Evolutionary conservation across 2,329 filamentous ascomycete species (phyloP), one percentile per base, ranked within the genome.

Genomic region (Diaporthe velutina): DNA sequence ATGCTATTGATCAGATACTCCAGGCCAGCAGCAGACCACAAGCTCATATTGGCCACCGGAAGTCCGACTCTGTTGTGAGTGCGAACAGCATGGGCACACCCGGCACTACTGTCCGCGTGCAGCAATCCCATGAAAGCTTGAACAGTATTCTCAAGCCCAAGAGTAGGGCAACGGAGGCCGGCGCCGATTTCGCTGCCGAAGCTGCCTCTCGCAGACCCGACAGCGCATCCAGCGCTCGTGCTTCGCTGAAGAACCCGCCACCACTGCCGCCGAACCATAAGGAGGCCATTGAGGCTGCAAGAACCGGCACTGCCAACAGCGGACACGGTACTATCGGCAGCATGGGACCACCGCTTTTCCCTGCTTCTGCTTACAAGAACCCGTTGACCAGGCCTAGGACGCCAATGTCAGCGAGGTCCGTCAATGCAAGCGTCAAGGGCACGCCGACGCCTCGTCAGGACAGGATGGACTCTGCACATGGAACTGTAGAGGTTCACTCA

Each of bases 261-360:
- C 95, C 95, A 42, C 87, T 98, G 74, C 96, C 96, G 54, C 79
- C 87, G 17, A 96, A 98, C 82, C 95, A 98, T 82, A 94, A 91
- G 78, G 91, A 97, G 83, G 92, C 90, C 74, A 98, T 98, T 78
- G 93, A 96, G 79, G 94, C 95, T 66, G 95, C 94, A 52, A 92
- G 91, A 76, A 87, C 89, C 38, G 85, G 86, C 30, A 91, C 90
- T 7, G 84, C 88, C 76, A 79, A 88, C 80, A 81, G 87, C 79
- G 81, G 80, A 52, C 85, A 83, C 78, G 85, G 84, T 50, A 83
- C 79, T 25, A 79, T 79, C 30, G 79, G 80, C 70, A 80, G 79
- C 72, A 98, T 98, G 96, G 95, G 93, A 3, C 96, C 96, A 64
- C 96, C 96, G n/a, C 83, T 91, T 55, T 89, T 94, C 79, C 95